These are phyloP conservation scores for Naganishia liquefaciens DNA, from an alignment of 1,284 basidiomycete genomes.

Conservation along the genomic window DNA sequence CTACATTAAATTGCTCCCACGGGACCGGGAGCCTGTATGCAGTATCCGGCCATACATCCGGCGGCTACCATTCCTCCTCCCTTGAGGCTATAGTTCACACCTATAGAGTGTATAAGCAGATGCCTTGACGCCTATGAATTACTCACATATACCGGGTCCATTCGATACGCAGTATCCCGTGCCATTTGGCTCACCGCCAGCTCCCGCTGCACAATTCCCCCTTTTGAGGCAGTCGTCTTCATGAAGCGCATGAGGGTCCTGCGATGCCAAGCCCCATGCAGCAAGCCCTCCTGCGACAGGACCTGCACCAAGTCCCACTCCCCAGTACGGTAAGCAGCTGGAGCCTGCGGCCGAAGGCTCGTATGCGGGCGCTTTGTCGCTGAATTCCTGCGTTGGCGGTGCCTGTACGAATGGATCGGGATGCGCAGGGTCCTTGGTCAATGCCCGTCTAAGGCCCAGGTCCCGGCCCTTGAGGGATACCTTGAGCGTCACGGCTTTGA, in stretches of 20 bases:
- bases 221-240: neutral
- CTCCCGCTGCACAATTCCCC: slow-evolving; percentile 8
- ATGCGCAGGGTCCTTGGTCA: neutral
- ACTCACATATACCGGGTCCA: neutral
- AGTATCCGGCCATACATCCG: too few species aligned
- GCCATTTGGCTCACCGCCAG: neutral
- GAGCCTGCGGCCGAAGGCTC: neutral
- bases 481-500: slow-evolving; percentile 14
- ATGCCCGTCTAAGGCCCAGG: neutral
- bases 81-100: too few species aligned
- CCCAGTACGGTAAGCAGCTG: slow-evolving; percentile 10
- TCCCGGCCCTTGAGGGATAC: slow-evolving; percentile 5
- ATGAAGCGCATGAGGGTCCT: neutral
- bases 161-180: slow-evolving; percentile 11
- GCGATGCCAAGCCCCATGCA: slow-evolving; percentile 11
- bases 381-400: neutral
- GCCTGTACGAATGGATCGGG: slow-evolving; percentile 20
- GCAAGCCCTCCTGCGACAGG: slow-evolving; percentile 1
- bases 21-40: too few species aligned
- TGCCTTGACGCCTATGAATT: too few species aligned
- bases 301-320: slow-evolving; percentile 3
- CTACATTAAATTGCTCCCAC: too few species aligned
- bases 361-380: neutral
- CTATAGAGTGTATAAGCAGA: too few species aligned
- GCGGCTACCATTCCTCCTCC: too few species aligned